A percentile compares a stretch with the other conserved stretches of the same genome.
phyloP scores from a whole-genome alignment of 164 flowering plant genomes.

The Paratinospora sagittata region DNA sequence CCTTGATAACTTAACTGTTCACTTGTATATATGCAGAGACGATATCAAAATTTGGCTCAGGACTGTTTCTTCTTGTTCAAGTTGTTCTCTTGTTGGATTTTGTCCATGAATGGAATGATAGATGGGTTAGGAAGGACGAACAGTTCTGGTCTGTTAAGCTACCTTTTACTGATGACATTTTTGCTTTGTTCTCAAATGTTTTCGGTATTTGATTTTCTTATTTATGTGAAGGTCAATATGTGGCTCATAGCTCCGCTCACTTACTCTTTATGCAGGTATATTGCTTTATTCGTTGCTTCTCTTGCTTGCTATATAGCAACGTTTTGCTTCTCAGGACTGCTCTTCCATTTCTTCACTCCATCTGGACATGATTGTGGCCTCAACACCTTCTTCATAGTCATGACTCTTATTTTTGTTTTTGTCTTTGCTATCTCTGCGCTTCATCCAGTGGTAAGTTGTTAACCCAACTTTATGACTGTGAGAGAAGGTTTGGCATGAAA shows the following conservation, averaged over 20 bases:
- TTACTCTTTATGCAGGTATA: constrained; percentile 49
- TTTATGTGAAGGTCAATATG: no score
- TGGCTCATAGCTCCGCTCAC: neutral
- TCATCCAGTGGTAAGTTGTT: constrained; percentile 75
- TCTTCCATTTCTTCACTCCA: constrained; percentile 85
- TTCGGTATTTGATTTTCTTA: no score
- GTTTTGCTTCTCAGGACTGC: constrained; percentile 75
- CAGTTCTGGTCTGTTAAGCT: constrained; percentile 75
- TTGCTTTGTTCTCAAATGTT: no score
- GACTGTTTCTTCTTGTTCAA: constrained; percentile 94
- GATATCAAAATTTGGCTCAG: constrained; percentile 87
- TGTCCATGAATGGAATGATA: constrained; percentile 96
- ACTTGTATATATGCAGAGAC: constrained; percentile 52
- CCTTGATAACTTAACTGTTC: constrained; percentile 3
- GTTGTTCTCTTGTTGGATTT: constrained; percentile 96
- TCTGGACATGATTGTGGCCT: constrained; percentile 96
- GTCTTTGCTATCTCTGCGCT: constrained; percentile 68
- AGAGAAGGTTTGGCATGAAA: no score
- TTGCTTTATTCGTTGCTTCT: constrained; percentile 80
- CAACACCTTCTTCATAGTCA: constrained; percentile 80
- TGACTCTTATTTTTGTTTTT: constrained; percentile 64
- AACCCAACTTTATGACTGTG: no score
- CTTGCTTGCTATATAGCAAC: constrained; percentile 72
- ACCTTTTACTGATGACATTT: neutral
- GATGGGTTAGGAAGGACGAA: constrained; percentile 92